Conservation (phyloP, 2,329 filamentous ascomycete genomes). For the Parafenestella ontariensis region DNA sequence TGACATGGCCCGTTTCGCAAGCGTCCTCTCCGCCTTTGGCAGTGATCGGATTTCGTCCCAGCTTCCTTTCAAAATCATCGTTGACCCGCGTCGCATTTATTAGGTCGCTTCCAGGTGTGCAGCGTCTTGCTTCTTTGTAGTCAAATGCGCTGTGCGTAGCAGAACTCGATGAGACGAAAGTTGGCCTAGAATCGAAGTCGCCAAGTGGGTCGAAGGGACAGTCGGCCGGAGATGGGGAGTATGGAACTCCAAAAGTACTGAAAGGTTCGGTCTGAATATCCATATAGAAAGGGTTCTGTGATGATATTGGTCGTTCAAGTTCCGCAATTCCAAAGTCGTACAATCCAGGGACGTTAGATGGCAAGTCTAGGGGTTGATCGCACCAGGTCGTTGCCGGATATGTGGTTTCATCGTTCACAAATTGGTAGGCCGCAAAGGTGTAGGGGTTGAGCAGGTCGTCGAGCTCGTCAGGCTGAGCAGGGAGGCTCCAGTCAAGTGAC, state of each 20-base stretch:
- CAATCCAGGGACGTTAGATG: neutral
- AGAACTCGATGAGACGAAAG: no score
- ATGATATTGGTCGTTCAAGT: neutral
- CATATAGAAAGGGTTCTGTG: neutral
- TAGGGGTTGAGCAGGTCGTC: neutral
- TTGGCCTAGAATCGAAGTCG: neutral
- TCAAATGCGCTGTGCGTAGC: neutral
- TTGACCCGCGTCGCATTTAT: neutral
- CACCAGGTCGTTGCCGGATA: neutral
- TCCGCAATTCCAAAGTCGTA: neutral
- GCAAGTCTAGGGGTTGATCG: neutral
- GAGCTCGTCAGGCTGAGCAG: neutral
- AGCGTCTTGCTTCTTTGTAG: neutral
- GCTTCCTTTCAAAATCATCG: neutral
- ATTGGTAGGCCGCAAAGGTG: neutral
- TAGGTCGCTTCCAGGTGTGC: neutral
- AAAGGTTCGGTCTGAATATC: neutral
- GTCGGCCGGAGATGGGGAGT: neutral
- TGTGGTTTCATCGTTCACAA: neutral
- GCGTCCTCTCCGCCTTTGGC: neutral
- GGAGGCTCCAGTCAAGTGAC: neutral
- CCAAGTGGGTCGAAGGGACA: neutral
- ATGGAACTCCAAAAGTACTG: neutral
- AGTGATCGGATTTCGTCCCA: neutral
- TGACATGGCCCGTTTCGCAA: neutral